These are phyloP conservation scores for Geranium brycei DNA, from an alignment of 345 rosid genomes.

Conservation along the genomic window DNA sequence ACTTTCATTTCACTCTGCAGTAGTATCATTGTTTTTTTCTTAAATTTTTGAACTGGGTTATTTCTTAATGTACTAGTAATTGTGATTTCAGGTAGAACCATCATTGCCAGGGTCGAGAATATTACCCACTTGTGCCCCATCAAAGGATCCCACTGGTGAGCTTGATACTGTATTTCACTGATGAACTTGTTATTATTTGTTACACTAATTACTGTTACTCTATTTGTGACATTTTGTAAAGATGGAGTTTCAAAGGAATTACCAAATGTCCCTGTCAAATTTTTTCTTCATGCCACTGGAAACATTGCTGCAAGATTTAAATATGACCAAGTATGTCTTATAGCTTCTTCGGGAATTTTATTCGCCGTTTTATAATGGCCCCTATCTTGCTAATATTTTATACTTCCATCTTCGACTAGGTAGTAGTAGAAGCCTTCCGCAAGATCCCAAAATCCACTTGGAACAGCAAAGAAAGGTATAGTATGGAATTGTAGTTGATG, in stretches of 20 bases:
- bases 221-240: slow-evolving; percentile 1
- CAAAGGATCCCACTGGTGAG: slow-evolving; percentile 34
- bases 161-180: slow-evolving; percentile 7
- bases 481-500: slow-evolving; percentile 5
- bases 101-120: slow-evolving; percentile 16
- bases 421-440: slow-evolving; percentile 50
- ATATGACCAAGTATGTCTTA: slow-evolving; percentile 43
- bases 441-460: slow-evolving; percentile 74
- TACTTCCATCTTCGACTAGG: slow-evolving; percentile 23
- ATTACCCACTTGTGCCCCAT: slow-evolving; percentile 19
- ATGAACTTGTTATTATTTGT: background rate
- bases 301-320: slow-evolving; percentile 61
- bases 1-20: background rate
- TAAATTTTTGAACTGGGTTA: background rate
- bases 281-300: slow-evolving; percentile 58
- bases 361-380: background rate
- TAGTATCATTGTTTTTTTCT: background rate
- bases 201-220: background rate
- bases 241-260: slow-evolving; percentile 30
- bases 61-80: background rate
- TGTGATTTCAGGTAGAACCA: slow-evolving; percentile 24
- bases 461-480: slow-evolving; percentile 87
- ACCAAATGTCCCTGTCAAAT: slow-evolving; percentile 43
- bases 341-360: slow-evolving; percentile 5
- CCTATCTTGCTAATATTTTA: slow-evolving; percentile 3